Evolutionary conservation across 192 early-diverging fungal species (phyloP).

Genomic region (Coemansia sp.): DNA sequence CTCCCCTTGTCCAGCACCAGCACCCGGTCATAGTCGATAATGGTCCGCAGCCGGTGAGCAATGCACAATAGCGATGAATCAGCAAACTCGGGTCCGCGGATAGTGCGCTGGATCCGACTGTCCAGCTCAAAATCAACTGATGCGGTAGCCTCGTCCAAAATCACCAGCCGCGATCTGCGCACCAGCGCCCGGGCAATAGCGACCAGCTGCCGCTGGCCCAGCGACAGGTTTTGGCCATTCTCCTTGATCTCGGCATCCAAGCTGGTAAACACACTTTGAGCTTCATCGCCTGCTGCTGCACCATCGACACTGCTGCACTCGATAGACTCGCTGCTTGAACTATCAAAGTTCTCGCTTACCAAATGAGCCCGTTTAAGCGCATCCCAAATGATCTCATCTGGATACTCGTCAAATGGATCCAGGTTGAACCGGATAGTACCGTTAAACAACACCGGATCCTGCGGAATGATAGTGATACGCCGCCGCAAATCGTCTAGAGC

Average conservation of each 20-base stretch:
- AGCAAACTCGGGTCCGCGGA: conserved; percentile 71
- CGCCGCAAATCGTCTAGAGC: conserved; percentile 78
- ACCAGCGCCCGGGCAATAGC: conserved; percentile 78
- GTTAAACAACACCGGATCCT: conserved; percentile 82
- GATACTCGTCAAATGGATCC: conserved; percentile 81
- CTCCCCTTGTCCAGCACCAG: conserved; percentile 77
- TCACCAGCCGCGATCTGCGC: conserved; percentile 64
- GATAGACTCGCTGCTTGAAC: background rate
- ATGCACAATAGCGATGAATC: conserved; percentile 79
- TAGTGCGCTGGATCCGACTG: conserved; percentile 81
- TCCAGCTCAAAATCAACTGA: conserved; percentile 87
- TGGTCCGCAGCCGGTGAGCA: conserved; percentile 86
- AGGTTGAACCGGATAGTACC: conserved; percentile 84
- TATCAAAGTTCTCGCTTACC: conserved; percentile 26
- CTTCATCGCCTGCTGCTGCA: background rate
- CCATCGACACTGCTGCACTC: background rate
- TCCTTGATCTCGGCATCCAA: conserved; percentile 77
- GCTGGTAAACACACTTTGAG: conserved; percentile 18
- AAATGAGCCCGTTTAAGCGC: conserved; percentile 76
- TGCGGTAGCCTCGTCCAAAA: conserved; percentile 91
- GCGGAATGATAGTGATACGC: conserved; percentile 84
- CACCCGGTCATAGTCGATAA: conserved; percentile 83
- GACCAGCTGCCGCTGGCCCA: conserved; percentile 78
- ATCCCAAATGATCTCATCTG: conserved; percentile 75
- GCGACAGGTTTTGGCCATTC: conserved; percentile 76